Evolutionary conservation across 192 early-diverging fungal genomes (phyloP).

Genomic region (Backusella parvicylindrica): DNA sequence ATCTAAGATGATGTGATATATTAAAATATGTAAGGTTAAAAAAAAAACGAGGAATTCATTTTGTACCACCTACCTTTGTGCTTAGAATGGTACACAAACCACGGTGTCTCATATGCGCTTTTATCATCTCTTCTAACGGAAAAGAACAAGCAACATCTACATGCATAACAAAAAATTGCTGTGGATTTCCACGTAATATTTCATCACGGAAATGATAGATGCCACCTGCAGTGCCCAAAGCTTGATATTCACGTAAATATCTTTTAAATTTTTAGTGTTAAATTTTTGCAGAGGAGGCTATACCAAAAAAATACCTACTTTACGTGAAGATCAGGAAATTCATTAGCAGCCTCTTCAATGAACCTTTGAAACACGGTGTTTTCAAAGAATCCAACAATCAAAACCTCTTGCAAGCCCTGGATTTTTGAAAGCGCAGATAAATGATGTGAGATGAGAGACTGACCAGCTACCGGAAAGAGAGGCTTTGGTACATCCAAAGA

Average conservation of each 20-base stretch:
- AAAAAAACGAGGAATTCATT: neutral
- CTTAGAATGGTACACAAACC: constrained; percentile 88
- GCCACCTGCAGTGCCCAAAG: constrained; percentile 96
- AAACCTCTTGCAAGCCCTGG: constrained; percentile 86
- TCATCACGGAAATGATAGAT: constrained; percentile 99
- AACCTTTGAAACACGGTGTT: constrained; percentile 88
- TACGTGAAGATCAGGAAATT: constrained; percentile 84
- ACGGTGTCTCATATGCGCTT: constrained; percentile 77
- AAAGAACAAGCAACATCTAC: constrained; percentile 95
- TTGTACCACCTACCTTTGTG: constrained; percentile 58
- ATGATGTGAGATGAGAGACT: constrained; percentile 95
- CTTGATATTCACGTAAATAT: constrained; percentile 96
- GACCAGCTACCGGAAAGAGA: constrained; percentile 94
- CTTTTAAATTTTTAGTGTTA: constrained; percentile 35
- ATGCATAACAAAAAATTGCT: constrained; percentile 95
- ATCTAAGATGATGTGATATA: constrained; percentile 28
- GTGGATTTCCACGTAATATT: constrained; percentile 86
- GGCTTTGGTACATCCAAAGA: constrained; percentile 96
- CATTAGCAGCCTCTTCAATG: constrained; percentile 77
- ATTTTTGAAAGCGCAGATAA: constrained; percentile 88
- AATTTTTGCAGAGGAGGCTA: neutral
- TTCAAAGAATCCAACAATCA: constrained; percentile 97
- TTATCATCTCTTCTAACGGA: constrained; percentile 86
- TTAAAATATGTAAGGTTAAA: no score
- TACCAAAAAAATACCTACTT: constrained; percentile 48